Evolutionary conservation across 2,329 filamentous ascomycete species (phyloP).

Genomic region (Mycosphaerelloides madeirae): DNA sequence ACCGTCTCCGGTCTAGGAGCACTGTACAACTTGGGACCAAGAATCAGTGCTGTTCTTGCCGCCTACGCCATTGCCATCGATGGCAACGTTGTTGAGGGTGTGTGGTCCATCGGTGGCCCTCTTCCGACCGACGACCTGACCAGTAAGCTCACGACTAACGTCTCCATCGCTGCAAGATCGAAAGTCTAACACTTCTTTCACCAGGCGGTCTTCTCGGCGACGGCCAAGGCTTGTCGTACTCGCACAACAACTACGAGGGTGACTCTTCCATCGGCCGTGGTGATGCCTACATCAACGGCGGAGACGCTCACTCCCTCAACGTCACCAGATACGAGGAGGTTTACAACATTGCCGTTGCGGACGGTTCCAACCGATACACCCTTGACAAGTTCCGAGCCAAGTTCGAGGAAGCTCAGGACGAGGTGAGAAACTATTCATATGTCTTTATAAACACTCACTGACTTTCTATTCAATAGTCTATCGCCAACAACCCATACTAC

Average conservation of each 20-base stretch:
- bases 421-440: too few relatives aligned
- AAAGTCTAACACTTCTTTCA: too few relatives aligned
- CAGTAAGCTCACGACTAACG: neutral
- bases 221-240: conserved; percentile 24
- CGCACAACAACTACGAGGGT: conserved; percentile 33
- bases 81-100: conserved; percentile 11
- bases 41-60: conserved; percentile 3
- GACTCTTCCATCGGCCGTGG: conserved; percentile 26
- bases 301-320: conserved; percentile 23
- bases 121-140: conserved; percentile 11
- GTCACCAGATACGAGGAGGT: conserved; percentile 16
- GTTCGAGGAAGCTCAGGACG: conserved; percentile 24
- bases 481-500: conserved; percentile 31
- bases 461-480: too few relatives aligned
- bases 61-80: conserved; percentile 15
- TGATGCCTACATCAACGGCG: conserved; percentile 22
- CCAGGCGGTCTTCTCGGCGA: conserved; percentile 15
- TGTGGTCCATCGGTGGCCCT: conserved; percentile 30
- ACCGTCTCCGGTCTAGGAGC: conserved; percentile 5
- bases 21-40: conserved; percentile 6
- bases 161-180: too few relatives aligned
- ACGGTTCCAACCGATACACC: conserved; percentile 16
- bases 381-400: conserved; percentile 24
- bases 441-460: too few relatives aligned
- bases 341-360: conserved; percentile 14